Percentiles rank a stretch among this genome's conserved stretches.
These are phyloP conservation scores for Gracilariopsis chorda DNA, from an alignment of 23 red algal species.

Conservation along the genomic window DNA sequence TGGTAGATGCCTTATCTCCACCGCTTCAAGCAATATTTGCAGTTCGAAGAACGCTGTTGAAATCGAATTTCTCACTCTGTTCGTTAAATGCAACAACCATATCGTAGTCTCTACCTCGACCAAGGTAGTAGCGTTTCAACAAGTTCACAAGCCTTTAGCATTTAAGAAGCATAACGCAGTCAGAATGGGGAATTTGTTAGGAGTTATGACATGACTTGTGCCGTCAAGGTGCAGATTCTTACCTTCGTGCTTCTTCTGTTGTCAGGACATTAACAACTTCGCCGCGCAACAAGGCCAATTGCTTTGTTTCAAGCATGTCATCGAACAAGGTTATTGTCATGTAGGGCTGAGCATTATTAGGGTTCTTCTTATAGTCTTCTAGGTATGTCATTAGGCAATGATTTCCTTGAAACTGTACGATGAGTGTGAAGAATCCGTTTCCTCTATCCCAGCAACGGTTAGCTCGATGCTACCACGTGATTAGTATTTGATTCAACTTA, in stretches of 20 bases:
- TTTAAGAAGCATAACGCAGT: background rate
- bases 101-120: conserved; percentile 47
- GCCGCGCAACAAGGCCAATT: conserved; percentile 53
- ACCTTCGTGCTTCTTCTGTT: conserved; percentile 44
- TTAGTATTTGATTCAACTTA: background rate
- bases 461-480: too few species aligned
- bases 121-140: conserved; percentile 63
- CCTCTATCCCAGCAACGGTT: background rate
- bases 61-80: conserved; percentile 37
- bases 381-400: conserved; percentile 66
- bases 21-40: conserved; percentile 43
- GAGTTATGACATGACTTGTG: background rate
- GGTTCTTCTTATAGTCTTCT: conserved; percentile 62
- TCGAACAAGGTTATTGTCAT: conserved; percentile 70
- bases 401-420: conserved; percentile 69
- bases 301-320: conserved; percentile 65
- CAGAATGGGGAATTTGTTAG: background rate
- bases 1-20: too few species aligned
- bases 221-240: background rate
- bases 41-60: conserved; percentile 31
- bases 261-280: conserved; percentile 63
- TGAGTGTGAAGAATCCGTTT: conserved; percentile 50
- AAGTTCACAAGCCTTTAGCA: conserved; percentile 11
- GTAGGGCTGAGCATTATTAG: conserved; percentile 48
- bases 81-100: conserved; percentile 70